Conservation (phyloP, 768 basidiomycete genomes). For the Leccinum obscurum region DNA sequence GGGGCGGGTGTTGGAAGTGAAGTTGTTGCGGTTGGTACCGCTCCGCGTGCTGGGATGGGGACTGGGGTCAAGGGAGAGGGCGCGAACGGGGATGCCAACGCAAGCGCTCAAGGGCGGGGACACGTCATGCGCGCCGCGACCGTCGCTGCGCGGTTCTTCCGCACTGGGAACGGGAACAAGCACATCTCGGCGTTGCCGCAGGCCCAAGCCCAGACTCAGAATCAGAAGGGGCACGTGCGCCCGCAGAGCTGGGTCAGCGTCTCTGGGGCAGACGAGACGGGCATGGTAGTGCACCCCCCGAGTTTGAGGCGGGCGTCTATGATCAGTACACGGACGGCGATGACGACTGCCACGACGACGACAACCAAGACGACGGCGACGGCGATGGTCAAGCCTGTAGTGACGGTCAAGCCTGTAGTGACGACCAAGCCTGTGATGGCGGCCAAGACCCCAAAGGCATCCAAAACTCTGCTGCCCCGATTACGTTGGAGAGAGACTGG, state of each 20-base stretch:
- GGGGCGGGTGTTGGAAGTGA: neutral
- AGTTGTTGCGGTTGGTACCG: neutral
- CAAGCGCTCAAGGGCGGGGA: neutral
- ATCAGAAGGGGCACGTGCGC: neutral
- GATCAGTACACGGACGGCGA: conserved; percentile 13
- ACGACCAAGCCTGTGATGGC: neutral
- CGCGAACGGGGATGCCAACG: neutral
- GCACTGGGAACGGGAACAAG: conserved; percentile 8
- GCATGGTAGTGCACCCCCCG: neutral
- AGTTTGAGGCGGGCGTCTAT: conserved; percentile 28
- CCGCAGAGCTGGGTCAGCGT: neutral
- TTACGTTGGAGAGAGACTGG: neutral
- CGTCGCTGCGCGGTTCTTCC: conserved; percentile 21
- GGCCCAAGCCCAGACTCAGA: neutral
- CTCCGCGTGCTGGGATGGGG: neutral
- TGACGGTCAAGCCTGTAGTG: conserved; percentile 7
- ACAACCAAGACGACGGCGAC: neutral
- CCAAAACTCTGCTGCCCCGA: neutral
- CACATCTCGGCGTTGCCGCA: neutral
- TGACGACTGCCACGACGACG: neutral
- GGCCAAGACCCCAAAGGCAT: neutral
- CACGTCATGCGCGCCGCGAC: conserved; percentile 15
- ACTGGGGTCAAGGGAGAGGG: neutral
- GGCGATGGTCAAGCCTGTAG: neutral
- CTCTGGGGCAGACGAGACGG: conserved; percentile 15